Percentiles rank a stretch among this genome's conserved stretches.
Conservation (phyloP, 768 basidiomycete species). For the Pleurotus ostreatus region DNA sequence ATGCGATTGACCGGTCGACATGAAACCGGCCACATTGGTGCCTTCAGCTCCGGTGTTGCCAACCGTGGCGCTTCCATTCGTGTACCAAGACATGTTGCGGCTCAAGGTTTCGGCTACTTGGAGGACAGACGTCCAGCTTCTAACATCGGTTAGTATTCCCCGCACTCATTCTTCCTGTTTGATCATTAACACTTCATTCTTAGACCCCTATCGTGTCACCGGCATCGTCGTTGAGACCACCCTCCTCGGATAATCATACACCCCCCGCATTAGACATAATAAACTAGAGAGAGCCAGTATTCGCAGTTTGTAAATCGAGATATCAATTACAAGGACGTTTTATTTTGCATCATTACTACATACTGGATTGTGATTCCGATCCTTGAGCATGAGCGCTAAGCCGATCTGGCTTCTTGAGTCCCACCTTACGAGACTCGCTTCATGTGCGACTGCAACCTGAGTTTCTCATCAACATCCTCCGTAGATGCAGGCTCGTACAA, state of each 20-base stretch:
- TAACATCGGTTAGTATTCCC: slow-evolving; percentile 77
- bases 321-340: slow-evolving; percentile 5
- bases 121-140: slow-evolving; percentile 97
- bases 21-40: slow-evolving; percentile 92
- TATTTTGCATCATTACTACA: slow-evolving; percentile 3
- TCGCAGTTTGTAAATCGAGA: slow-evolving; percentile 2
- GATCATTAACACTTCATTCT: slow-evolving; percentile 1
- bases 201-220: slow-evolving; percentile 95
- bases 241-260: slow-evolving; percentile 36
- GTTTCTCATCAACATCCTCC: slow-evolving; percentile 46
- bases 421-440: too few relatives aligned
- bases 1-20: slow-evolving; percentile 93
- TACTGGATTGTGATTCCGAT: too few relatives aligned
- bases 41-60: slow-evolving; percentile 93
- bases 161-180: slow-evolving; percentile 1
- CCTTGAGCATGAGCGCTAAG: too few relatives aligned
- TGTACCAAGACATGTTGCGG: slow-evolving; percentile 89
- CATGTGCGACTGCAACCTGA: slow-evolving; percentile 47
- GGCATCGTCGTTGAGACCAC: slow-evolving; percentile 88
- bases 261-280: background rate
- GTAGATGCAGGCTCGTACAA: slow-evolving; percentile 54
- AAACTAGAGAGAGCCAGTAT: slow-evolving; percentile 1
- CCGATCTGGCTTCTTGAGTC: too few relatives aligned
- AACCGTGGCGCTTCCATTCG: slow-evolving; percentile 97
- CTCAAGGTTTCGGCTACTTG: slow-evolving; percentile 92